Evolutionary conservation across 2,329 filamentous ascomycete species (phyloP), one percentile per base, ranked within the genome.

Genomic region (Xylaria multiplex): DNA sequence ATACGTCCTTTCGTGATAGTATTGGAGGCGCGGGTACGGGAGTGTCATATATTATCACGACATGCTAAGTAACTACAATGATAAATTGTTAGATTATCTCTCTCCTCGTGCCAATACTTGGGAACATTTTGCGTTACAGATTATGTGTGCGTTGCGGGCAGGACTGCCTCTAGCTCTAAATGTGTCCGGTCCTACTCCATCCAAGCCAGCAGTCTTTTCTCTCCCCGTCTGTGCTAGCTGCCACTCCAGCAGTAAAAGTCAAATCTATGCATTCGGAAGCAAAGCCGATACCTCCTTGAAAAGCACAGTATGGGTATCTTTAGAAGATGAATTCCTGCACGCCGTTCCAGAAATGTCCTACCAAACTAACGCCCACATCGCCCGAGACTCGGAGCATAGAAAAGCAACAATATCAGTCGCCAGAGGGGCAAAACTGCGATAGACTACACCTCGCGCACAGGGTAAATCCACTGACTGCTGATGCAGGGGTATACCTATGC

Each of bases 271-370:
- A 14, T 43, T 14, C 5, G n/a, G 11, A 19, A 1, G 14, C 35
- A 30, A 37, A n/a, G 2, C 13, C 4, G 5, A 24, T 49, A 6
- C 27, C 24, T 40, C 22, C 16, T 19, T 52, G 6, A 45, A 48
- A 57, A 52, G 6, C 30, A 49, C 45, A 27, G 30, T 22, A 42
- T 62, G 58, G 54, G 52, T 50, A 59, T 54, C 53, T 55, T 35
- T 32, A 19, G 40, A 61, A 52, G 6, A 16, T 43, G 24, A 19
- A 30, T 37, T 30, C 19, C n/a, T 24, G 14, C 19, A 19, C 46
- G 46, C 58, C 46, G 19, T 53, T 19, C 43, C 27, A 3, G 19
- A 53, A 46, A 30, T 6, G 16, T 8, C 46, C 9, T n/a, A 8
- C 11, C 8, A 52, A 40, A 24, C 9, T 37, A 60, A 37, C 14